A percentile compares a stretch with the other conserved stretches of the same genome.
Evolutionary conservation across 306 rosid species (phyloP).

Genomic region (Dalbergia cultrata): DNA sequence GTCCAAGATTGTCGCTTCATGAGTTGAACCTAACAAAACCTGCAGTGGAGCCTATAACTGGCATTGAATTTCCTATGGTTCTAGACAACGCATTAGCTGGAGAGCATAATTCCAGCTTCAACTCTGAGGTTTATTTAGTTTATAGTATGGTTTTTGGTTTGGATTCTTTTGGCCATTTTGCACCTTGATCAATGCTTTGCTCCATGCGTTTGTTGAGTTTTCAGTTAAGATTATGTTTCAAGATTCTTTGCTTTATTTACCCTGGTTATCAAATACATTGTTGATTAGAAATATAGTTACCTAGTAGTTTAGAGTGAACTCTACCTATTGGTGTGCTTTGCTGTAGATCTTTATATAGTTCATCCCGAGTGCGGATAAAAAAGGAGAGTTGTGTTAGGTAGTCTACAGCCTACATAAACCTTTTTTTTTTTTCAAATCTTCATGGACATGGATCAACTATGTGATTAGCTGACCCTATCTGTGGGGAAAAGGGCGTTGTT

Average conservation of each 20-base stretch:
- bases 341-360: neutral
- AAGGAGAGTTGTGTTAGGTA: neutral
- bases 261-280: conserved; percentile 12
- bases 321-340: neutral
- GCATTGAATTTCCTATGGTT: conserved; percentile 86
- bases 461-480: neutral
- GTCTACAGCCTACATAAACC: neutral
- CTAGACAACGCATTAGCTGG: conserved; percentile 60
- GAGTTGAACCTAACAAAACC: conserved; percentile 66
- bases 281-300: conserved; percentile 16
- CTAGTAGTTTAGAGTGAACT: neutral
- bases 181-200: conserved; percentile 10
- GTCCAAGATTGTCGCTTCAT: conserved; percentile 54
- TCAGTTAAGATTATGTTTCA: conserved; percentile 30
- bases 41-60: conserved; percentile 87
- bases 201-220: conserved; percentile 24
- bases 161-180: conserved; percentile 21
- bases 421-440: neutral
- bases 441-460: neutral
- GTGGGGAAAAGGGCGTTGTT: neutral
- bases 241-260: conserved; percentile 30
- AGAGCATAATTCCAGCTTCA: conserved; percentile 60
- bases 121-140: conserved; percentile 72
- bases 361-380: neutral
- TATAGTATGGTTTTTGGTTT: neutral